Conservation (phyloP, 768 basidiomycete species). For the Crassisporium funariophilum region DNA sequence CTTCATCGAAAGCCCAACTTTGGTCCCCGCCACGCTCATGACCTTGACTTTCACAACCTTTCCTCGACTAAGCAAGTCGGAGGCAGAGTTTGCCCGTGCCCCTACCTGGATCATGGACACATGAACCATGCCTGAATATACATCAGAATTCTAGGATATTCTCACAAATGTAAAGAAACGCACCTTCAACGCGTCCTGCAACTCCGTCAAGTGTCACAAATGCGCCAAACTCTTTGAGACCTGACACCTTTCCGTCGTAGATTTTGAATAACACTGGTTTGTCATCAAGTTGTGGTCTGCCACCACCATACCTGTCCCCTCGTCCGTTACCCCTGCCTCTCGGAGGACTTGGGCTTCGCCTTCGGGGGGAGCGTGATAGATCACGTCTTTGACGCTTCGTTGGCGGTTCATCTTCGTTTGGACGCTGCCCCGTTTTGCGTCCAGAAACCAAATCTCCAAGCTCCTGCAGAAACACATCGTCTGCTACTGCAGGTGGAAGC, state of each 20-base stretch:
- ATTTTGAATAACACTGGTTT: conserved; percentile 92
- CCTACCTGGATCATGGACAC: conserved; percentile 90
- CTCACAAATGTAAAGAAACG: conserved; percentile 23
- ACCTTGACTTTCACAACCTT: conserved; percentile 95
- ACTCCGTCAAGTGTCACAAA: conserved; percentile 92
- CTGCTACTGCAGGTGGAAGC: conserved; percentile 55
- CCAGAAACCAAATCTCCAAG: conserved; percentile 88
- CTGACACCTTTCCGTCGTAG: conserved; percentile 83
- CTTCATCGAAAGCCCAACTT: conserved; percentile 92
- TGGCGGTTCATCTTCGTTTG: conserved; percentile 47
- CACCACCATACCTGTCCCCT: conserved; percentile 36
- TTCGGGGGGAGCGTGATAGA: conserved; percentile 49
- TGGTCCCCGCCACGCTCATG: conserved; percentile 84
- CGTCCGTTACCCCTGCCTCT: conserved; percentile 50
- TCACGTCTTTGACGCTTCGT: conserved; percentile 64
- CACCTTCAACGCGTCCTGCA: conserved; percentile 86
- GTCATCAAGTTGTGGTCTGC: conserved; percentile 63
- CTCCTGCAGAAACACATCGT: conserved; percentile 86
- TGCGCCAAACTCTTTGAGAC: conserved; percentile 93
- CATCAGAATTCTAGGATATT: neutral
- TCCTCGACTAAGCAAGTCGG: conserved; percentile 83
- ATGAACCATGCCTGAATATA: conserved; percentile 86
- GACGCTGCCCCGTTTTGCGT: conserved; percentile 54
- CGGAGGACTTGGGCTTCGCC: conserved; percentile 60
- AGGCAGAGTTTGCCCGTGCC: conserved; percentile 81